Evolutionary conservation across 176 grass and related monocot genomes (phyloP), one percentile per base, ranked within the genome.

Genomic region (Bothriochloa decipiens): DNA sequence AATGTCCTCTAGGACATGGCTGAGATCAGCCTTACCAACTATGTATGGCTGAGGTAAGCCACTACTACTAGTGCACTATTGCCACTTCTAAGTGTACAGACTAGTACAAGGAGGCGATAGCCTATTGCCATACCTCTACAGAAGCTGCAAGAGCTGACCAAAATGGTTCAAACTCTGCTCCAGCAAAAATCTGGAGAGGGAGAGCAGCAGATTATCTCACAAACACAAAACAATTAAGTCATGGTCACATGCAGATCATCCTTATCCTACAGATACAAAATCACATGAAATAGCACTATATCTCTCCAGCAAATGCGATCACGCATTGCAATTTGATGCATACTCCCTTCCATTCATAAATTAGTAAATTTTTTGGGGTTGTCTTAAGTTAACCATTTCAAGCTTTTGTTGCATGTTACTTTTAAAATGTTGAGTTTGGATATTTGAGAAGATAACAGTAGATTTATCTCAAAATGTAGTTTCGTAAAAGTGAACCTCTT

Each of bases 241-340:
- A 20, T 29, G 64, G 49, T 82, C 27, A 70, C 41, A 70, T 87
- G 18, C 18, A 58, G 49, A 63, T 42, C 68, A 62, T 76, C 70
- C 25, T 79, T 83, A 23, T 47, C 77, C 81, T 57, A 78, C 18
- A 75, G 68, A 17, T 17, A 23, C 50, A 70, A 75, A 29, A 37
- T 72, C 55, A 43, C 33, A 41, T 71, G 11, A 68, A 32, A 67
- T 32, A 2, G 2, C 23, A 23, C 53, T 53, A 18, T 53, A 13
- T 57, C 46, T 84, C 33, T 79, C 65, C 12, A 79, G 26, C 4
- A 79, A 79, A 79, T 41, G 50, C 22, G 41, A 46, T 71, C 70
- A 75, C 68, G 53, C 50, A 82, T 8, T 77, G 3, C 23, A 66
- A 39, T 74, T 74, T 80, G 22, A 55, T 11, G 4, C n/a, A 20